These are phyloP conservation scores for Candolleomyces aberdarensis DNA, from an alignment of 768 basidiomycete species.

Conservation along the genomic window DNA sequence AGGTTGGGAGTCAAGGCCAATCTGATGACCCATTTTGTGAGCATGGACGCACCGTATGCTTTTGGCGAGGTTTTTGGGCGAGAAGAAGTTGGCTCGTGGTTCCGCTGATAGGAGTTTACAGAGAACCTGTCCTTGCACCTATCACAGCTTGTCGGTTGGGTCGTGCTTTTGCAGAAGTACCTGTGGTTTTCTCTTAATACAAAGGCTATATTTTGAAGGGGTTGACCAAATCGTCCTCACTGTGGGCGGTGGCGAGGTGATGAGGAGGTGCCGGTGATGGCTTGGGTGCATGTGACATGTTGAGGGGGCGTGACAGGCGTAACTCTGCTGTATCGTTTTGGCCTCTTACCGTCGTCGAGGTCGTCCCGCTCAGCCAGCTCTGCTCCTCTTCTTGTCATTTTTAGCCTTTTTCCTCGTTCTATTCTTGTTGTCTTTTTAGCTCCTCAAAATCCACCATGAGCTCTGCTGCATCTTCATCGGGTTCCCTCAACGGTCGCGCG, in stretches of 20 bases:
- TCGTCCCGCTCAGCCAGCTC: conserved; percentile 10
- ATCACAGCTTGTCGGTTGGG: too few relatives aligned
- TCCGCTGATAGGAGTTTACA: not conserved
- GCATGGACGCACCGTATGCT: conserved; percentile 34
- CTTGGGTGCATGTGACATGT: not conserved
- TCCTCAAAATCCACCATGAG: conserved; percentile 25
- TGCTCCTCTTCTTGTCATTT: conserved; percentile 12
- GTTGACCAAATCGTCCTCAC: not conserved
- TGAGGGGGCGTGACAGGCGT: conserved; percentile 5
- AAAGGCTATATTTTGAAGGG: not conserved
- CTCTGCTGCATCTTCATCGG: conserved; percentile 38
- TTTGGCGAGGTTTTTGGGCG: conserved; percentile 42
- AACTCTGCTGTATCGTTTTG: not conserved
- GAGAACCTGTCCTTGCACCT: not conserved
- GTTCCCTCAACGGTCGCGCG: conserved; percentile 50
- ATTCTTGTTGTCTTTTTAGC: conserved; percentile 8
- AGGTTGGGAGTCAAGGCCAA: conserved; percentile 43
- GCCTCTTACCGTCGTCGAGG: conserved; percentile 6
- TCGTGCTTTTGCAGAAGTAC: too few relatives aligned
- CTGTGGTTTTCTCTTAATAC: too few relatives aligned
- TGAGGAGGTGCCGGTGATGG: not conserved
- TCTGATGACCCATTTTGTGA: conserved; percentile 57
- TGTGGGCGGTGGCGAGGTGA: not conserved
- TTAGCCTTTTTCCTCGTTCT: conserved; percentile 9
- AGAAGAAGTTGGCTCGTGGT: conserved; percentile 13